A percentile compares a stretch with the other conserved stretches of the same genome.
phyloP scores from a whole-genome alignment of 352 stramenopile species.

The Phytopythium kandeliae region DNA sequence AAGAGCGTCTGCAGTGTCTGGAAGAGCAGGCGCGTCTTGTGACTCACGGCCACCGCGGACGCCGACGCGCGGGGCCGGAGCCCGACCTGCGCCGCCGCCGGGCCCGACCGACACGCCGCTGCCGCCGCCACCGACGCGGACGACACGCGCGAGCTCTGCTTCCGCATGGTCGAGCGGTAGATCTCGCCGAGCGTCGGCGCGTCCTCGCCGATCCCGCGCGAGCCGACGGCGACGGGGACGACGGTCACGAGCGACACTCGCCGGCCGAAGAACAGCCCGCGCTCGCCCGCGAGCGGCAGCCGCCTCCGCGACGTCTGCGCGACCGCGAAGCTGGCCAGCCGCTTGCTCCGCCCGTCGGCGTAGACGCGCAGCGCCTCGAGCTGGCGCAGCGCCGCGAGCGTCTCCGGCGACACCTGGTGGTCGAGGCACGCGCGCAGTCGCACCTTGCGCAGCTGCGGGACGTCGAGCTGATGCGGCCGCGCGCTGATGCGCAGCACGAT shows the following conservation, averaged over 20 bases:
- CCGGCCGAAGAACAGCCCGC: slow-evolving; percentile 1
- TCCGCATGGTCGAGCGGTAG: slow-evolving; percentile 1
- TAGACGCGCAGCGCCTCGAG: slow-evolving; percentile 3
- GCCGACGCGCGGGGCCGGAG: too few species aligned
- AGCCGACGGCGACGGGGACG: neutral
- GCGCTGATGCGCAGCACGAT: slow-evolving; percentile 5
- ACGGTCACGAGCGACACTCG: slow-evolving; percentile 1
- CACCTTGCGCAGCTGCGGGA: slow-evolving; percentile 3
- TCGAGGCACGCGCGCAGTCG: slow-evolving; percentile 4
- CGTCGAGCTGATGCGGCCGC: slow-evolving; percentile 1
- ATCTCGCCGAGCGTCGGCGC: slow-evolving; percentile 4
- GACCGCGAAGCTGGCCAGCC: slow-evolving; percentile 2
- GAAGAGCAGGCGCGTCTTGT: neutral
- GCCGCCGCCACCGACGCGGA: too few species aligned
- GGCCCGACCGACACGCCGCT: too few species aligned
- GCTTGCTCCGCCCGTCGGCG: neutral
- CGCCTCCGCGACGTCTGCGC: neutral
- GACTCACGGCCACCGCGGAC: neutral
- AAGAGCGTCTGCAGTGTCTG: slow-evolving; percentile 20
- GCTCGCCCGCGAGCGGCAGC: neutral
- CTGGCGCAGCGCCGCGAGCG: neutral
- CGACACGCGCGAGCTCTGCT: neutral
- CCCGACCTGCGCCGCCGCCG: too few species aligned
- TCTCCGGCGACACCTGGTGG: neutral
- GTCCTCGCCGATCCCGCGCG: neutral